Evolutionary conservation across 345 rosid genomes (phyloP).

Genomic region (Turnera subulata): DNA sequence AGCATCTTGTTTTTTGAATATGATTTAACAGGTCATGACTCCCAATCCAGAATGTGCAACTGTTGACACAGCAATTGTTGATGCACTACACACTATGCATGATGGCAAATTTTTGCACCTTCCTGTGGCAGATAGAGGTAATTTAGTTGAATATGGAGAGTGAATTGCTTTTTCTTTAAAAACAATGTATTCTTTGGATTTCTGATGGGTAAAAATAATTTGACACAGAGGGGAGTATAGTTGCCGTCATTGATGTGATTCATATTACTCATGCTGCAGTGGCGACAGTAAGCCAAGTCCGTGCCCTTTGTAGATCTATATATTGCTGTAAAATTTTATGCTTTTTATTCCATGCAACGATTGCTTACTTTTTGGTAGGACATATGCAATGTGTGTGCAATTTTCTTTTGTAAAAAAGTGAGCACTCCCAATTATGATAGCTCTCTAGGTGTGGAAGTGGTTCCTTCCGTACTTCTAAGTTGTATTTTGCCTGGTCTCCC

Average conservation of each 20-base stretch:
- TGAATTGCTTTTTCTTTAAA: constrained; percentile 5
- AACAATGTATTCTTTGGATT: background rate
- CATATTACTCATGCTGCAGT: constrained; percentile 94
- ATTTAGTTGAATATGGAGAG: constrained; percentile 7
- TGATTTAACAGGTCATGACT: constrained; percentile 76
- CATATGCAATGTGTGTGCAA: background rate
- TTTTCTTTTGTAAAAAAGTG: background rate
- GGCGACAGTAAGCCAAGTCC: constrained; percentile 63
- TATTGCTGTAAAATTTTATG: background rate
- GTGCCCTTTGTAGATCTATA: constrained; percentile 7
- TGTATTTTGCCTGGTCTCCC: no score
- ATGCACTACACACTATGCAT: constrained; percentile 93
- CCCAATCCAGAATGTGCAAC: constrained; percentile 92
- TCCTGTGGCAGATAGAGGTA: constrained; percentile 87
- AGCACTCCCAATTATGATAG: background rate
- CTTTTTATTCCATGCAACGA: constrained; percentile 10
- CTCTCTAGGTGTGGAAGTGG: no score
- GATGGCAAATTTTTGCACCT: constrained; percentile 98
- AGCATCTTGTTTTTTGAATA: constrained; percentile 11
- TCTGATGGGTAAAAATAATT: constrained; percentile 17
- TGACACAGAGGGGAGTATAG: constrained; percentile 72
- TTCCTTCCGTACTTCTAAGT: no score
- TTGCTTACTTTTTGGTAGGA: constrained; percentile 1
- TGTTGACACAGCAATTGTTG: constrained; percentile 85
- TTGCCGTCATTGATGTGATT: constrained; percentile 83